Conservation (phyloP, 2,329 filamentous ascomycete genomes). For the Phoma sp. region DNA sequence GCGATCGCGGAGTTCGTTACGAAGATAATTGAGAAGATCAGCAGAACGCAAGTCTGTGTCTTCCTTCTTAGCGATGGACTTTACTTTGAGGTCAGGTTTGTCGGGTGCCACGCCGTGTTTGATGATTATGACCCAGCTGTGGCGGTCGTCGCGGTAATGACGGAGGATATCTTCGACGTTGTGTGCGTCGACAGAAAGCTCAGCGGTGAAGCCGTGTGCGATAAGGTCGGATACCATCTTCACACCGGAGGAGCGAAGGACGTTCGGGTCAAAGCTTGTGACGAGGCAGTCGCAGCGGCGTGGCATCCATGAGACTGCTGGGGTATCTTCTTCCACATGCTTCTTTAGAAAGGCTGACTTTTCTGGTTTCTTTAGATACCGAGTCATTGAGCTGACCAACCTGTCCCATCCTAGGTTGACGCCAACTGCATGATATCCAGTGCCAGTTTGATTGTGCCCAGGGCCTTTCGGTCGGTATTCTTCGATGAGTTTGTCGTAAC, state of each 20-base stretch:
- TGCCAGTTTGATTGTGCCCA: slow-evolving; percentile 55
- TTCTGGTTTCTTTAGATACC: slow-evolving; percentile 57
- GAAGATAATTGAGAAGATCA: slow-evolving; percentile 81
- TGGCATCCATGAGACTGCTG: slow-evolving; percentile 47
- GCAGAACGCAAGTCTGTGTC: slow-evolving; percentile 74
- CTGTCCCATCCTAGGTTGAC: slow-evolving; percentile 91
- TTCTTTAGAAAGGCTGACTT: slow-evolving; percentile 71
- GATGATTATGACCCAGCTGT: slow-evolving; percentile 88
- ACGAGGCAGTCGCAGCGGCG: slow-evolving; percentile 84
- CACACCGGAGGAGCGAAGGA: slow-evolving; percentile 78
- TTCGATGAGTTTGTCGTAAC: slow-evolving; percentile 88
- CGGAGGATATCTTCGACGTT: slow-evolving; percentile 81
- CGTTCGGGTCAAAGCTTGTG: slow-evolving; percentile 80
- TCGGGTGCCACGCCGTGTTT: slow-evolving; percentile 72
- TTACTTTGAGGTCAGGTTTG: slow-evolving; percentile 73
- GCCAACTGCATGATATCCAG: slow-evolving; percentile 78
- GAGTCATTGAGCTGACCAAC: slow-evolving; percentile 68
- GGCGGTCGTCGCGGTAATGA: slow-evolving; percentile 77
- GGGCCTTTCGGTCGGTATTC: slow-evolving; percentile 78
- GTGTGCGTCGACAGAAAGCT: slow-evolving; percentile 80
- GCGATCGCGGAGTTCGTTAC: slow-evolving; percentile 80
- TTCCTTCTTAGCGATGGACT: slow-evolving; percentile 78
- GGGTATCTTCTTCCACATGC: slow-evolving; percentile 65
- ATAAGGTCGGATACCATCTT: slow-evolving; percentile 82
- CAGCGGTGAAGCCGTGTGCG: slow-evolving; percentile 83